These are phyloP conservation scores for Avena insularis DNA, from an alignment of 176 grass and related monocot species.

Conservation along the genomic window DNA sequence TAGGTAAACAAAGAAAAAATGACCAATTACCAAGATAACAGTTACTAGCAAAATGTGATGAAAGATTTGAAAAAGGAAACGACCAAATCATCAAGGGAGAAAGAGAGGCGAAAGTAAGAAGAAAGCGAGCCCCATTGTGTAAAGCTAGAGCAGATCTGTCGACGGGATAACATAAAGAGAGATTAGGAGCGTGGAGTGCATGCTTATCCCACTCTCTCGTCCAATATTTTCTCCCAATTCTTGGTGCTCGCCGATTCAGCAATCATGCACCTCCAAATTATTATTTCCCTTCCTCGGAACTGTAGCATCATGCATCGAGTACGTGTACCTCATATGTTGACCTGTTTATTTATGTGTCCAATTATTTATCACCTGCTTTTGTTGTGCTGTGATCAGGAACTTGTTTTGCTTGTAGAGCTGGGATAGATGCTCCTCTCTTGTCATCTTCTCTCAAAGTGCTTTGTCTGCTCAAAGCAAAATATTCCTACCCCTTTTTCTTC, in stretches of 20 bases:
- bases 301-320: no score
- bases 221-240: not conserved
- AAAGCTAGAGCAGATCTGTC: not conserved
- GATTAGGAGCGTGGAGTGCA: conserved; percentile 57
- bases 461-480: no score
- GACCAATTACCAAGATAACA: no score
- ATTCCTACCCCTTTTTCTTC: no score
- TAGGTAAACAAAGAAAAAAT: no score
- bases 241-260: conserved; percentile 57
- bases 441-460: conserved; percentile 26
- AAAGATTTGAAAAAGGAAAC: not conserved
- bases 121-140: not conserved
- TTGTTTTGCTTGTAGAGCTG: no score
- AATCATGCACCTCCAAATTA: conserved; percentile 25
- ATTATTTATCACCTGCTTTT: not conserved
- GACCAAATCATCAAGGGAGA: not conserved
- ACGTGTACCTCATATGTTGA: no score
- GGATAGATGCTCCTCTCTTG: not conserved
- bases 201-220: conserved; percentile 33
- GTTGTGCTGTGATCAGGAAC: not conserved
- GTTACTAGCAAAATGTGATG: no score
- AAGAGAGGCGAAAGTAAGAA: not conserved
- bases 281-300: not conserved
- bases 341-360: not conserved
- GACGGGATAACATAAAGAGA: conserved; percentile 23